Base-by-base conservation (phyloP, 1,284 basidiomycete genomes). In the Mycena citricolor region DNA sequence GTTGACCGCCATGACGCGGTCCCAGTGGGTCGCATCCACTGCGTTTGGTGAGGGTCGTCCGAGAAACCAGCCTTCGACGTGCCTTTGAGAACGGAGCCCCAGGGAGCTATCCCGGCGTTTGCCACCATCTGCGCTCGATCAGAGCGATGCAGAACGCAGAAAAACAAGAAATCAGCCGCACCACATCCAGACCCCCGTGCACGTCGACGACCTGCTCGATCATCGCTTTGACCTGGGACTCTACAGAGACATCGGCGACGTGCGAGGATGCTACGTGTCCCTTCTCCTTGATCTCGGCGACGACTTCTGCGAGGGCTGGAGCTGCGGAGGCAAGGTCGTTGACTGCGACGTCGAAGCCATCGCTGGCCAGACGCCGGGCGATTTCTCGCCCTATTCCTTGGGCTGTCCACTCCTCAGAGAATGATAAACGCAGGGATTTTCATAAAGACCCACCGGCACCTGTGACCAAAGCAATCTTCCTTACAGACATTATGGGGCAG, bases 381-480 rank as follows among this genome's bases (percentile, higher is more conserved):
- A 73, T 68, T 8, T 65, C 64, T 21, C 62, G 58, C 0, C 73
- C 73, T 17, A 75, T 67, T 6, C 71, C 74, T 39, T 64, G 61
- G 5, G 61, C 50, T 48, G 16, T 4, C n/a, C n/a, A n/a, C n/a
- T n/a, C n/a, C n/a, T n/a, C n/a, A n/a, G n/a, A n/a, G n/a, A n/a
- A n/a, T n/a, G n/a, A n/a, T n/a, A n/a, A n/a, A n/a, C n/a, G n/a
- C n/a, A n/a, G n/a, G n/a, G n/a, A n/a, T n/a, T n/a, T n/a, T n/a
- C n/a, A n/a, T n/a, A n/a, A n/a, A n/a, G n/a, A n/a, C n/a, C n/a
- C n/a, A n/a, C n/a, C n/a, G n/a, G n/a, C n/a, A n/a, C n/a, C n/a
- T n/a, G n/a, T n/a, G n/a, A n/a, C n/a, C n/a, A n/a, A n/a, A n/a
- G n/a, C n/a, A n/a, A n/a, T n/a, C n/a, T n/a, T n/a, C n/a, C n/a